Base-by-base conservation (phyloP, 768 basidiomycete genomes). In the Rubroboletus satanas region DNA sequence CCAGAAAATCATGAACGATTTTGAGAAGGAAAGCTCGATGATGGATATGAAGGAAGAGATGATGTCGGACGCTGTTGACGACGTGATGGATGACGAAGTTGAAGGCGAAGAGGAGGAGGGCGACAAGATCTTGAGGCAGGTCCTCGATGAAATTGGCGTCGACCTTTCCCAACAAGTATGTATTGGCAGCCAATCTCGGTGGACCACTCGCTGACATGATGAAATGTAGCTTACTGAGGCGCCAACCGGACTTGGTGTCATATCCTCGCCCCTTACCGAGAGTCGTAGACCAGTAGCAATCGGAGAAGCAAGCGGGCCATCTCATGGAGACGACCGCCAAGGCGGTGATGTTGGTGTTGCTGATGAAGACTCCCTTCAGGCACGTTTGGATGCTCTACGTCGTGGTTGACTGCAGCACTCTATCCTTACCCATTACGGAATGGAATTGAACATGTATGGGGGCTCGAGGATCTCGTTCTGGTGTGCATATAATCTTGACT, bases 1-100 rank as follows among this genome's bases (percentile, higher is more conserved):
- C 55, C 91, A 94, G 69, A 83, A 85, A 50, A 98, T 98, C 68
- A 95, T 99, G 91, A 92, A 86, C 63, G 96, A 99, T 44, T 99
- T 99, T 65, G 97, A 99, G 77, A 88, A 85, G 66, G 97, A 99
- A 74, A 96, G 89, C 62, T 85, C 93, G 5, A 93, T 87, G 74
- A 99, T 99, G 97, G 97, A 99, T 73, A 98, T 99, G 97, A 99
- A 98, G 71, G 97, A 98, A 74, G 96, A 97, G 71, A 98, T 98
- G 91, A 99, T 98, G 97, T 92, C 90, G 21, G 97, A 98, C 57
- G 89, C 93, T 14, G 90, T 98, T 15, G 97, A 98, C 72, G 96
- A 98, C 63, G 95, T 89, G 46, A 96, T 98, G 88, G 92, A 95
- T 59, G 87, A 89, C 32, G 94, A 93, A 14, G 74, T 73, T 31